Percentiles rank a stretch among this genome's conserved stretches.
These are phyloP conservation scores for Plantago ovata DNA, from an alignment of 257 asterid genomes.

Conservation along the genomic window DNA sequence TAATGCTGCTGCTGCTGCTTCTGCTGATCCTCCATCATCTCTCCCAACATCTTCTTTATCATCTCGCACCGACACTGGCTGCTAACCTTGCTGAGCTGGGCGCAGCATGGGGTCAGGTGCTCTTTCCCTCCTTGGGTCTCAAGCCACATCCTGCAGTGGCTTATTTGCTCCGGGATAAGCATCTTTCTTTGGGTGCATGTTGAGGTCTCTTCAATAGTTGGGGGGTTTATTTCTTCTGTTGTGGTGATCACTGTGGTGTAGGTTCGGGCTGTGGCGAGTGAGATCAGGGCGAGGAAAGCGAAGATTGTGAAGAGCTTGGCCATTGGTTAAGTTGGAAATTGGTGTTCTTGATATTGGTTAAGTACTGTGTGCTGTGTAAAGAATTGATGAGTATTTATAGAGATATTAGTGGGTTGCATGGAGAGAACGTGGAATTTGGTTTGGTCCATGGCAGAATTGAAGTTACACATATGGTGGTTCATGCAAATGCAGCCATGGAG, in stretches of 20 bases:
- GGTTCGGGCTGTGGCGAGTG: background rate
- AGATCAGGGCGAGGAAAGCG: background rate
- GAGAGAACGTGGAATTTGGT: constrained; percentile 3
- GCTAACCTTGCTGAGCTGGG: background rate
- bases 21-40: background rate
- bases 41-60: background rate
- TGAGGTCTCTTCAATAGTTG: background rate
- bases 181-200: background rate
- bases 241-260: constrained; percentile 8
- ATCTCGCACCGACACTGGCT: constrained; percentile 6
- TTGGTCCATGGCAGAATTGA: background rate
- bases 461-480: background rate
- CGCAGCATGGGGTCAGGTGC: background rate
- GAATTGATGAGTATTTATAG: background rate
- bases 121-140: background rate
- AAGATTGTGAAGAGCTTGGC: background rate
- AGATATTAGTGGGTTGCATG: background rate
- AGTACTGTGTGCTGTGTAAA: background rate
- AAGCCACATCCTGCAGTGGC: constrained; percentile 6
- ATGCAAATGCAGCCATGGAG: background rate
- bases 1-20: background rate
- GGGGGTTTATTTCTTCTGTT: too few species aligned
- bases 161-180: background rate
- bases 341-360: background rate
- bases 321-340: background rate